phyloP scores from a whole-genome alignment of 2,329 filamentous ascomycete genomes.

The Blastomyces gilchristii region DNA sequence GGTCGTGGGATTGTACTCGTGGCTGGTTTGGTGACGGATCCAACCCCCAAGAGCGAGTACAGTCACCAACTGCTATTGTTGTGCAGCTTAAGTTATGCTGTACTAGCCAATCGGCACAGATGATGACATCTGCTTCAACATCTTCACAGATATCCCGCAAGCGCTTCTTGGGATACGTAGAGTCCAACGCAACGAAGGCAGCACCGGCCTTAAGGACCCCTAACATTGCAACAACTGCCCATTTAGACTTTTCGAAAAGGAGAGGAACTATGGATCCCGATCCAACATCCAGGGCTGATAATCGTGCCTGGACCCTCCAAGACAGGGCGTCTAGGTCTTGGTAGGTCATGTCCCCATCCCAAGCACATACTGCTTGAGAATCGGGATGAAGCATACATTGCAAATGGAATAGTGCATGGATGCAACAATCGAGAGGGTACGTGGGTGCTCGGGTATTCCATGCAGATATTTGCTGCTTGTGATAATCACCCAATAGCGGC shows the following conservation, averaged over 20 bases:
- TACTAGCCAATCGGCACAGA: slow-evolving; percentile 1
- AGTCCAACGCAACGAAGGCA: slow-evolving; percentile 9
- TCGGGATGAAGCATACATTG: neutral
- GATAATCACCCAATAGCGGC: neutral
- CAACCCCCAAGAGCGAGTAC: neutral
- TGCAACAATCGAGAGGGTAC: neutral
- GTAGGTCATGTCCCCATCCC: slow-evolving; percentile 4
- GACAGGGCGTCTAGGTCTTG: slow-evolving; percentile 16
- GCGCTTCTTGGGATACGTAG: slow-evolving; percentile 9
- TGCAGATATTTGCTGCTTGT: neutral
- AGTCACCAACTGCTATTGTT: neutral
- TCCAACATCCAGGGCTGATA: neutral
- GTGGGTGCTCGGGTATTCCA: neutral
- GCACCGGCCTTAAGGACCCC: slow-evolving; percentile 11
- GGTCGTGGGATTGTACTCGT: neutral
- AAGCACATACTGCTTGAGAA: neutral
- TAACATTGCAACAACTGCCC: slow-evolving; percentile 11
- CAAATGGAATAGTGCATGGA: neutral
- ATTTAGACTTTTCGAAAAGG: slow-evolving; percentile 14
- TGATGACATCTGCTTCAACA: slow-evolving; percentile 4
- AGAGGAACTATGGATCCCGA: slow-evolving; percentile 5
- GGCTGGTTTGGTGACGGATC: neutral
- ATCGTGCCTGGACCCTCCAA: neutral
- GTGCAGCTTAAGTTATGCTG: neutral
- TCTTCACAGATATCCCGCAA: slow-evolving; percentile 3